A percentile compares a stretch with the other conserved stretches of the same genome.
phyloP scores from a whole-genome alignment of 2,329 filamentous ascomycete species.

The Venturiaceae sp. region DNA sequence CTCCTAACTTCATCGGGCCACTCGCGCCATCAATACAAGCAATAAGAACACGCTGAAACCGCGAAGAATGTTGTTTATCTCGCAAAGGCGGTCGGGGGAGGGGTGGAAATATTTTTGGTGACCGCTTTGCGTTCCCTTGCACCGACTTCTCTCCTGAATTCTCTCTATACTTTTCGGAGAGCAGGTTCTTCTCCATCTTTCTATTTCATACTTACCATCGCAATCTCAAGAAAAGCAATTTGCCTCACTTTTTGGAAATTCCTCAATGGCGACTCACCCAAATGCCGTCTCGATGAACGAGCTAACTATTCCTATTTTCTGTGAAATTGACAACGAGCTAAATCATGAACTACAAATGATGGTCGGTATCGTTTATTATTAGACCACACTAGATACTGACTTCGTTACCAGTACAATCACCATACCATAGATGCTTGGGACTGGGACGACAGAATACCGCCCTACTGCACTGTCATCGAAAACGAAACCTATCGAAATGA shows the following conservation, averaged over 20 bases:
- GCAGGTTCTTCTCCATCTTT: background rate
- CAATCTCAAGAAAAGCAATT: background rate
- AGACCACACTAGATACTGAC: background rate
- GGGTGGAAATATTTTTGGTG: background rate
- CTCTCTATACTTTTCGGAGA: background rate
- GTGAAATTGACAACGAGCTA: background rate
- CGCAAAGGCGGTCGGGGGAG: background rate
- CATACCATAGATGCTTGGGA: background rate
- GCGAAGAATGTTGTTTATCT: background rate
- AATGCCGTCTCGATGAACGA: background rate
- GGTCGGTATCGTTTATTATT: background rate
- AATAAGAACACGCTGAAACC: background rate
- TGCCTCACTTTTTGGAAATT: background rate
- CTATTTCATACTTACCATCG: background rate
- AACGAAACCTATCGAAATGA: background rate
- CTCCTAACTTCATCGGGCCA: background rate
- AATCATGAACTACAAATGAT: conserved; percentile 2
- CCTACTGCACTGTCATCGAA: background rate
- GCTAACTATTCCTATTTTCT: background rate
- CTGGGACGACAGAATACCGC: background rate
- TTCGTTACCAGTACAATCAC: background rate
- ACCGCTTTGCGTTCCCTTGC: background rate
- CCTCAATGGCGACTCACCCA: background rate
- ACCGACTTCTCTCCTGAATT: background rate
- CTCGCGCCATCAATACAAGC: background rate